Conservation (phyloP, 2,329 filamentous ascomycete species). For the Epichloe coenophiala region DNA sequence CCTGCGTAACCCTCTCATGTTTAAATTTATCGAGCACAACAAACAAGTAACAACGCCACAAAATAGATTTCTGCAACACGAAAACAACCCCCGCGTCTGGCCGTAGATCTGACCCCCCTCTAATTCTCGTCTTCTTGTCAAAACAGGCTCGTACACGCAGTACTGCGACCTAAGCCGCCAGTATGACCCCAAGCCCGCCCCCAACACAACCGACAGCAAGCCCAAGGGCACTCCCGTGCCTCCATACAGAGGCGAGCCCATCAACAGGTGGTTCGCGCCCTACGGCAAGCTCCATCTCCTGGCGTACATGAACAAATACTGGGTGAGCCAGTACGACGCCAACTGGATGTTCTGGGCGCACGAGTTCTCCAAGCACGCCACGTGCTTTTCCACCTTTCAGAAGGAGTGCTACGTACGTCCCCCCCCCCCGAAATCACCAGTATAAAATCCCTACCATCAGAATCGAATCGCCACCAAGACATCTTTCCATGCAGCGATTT, state of each 20-base stretch:
- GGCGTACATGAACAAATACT: slow-evolving; percentile 51
- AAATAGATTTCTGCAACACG: slow-evolving; percentile 29
- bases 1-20: too few relatives aligned
- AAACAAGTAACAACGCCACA: too few relatives aligned
- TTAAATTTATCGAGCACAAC: too few relatives aligned
- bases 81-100: background rate
- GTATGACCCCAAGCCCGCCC: slow-evolving; percentile 46
- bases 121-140: slow-evolving; percentile 6
- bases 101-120: background rate
- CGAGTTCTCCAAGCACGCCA: slow-evolving; percentile 56
- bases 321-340: slow-evolving; percentile 42
- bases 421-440: background rate
- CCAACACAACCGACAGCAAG: slow-evolving; percentile 49
- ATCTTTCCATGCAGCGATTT: too few relatives aligned
- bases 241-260: slow-evolving; percentile 42
- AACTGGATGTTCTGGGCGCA: slow-evolving; percentile 52
- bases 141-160: slow-evolving; percentile 45
- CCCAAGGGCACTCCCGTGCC: slow-evolving; percentile 38
- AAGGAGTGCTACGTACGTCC: slow-evolving; percentile 40
- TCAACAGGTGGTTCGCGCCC: slow-evolving; percentile 43
- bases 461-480: too few relatives aligned
- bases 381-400: slow-evolving; percentile 54
- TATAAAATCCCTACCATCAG: too few relatives aligned
- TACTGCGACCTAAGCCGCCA: slow-evolving; percentile 54
- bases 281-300: slow-evolving; percentile 48